Conservation (phyloP, 192 early-diverging fungal genomes). For the Pilaira anomala region DNA sequence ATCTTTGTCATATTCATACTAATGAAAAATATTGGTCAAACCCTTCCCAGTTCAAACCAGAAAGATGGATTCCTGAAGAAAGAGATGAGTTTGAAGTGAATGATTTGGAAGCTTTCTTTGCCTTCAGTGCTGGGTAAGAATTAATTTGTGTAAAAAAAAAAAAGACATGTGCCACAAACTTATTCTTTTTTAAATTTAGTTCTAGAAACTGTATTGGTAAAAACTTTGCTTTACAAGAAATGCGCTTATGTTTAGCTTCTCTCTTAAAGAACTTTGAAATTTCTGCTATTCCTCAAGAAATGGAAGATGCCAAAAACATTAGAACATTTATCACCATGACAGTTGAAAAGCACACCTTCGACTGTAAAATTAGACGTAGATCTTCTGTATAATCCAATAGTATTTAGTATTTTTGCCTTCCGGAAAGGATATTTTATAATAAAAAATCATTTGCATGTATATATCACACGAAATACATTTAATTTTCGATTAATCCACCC, state of each 20-base stretch:
- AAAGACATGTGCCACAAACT: too few species aligned
- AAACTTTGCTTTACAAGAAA: slow-evolving; percentile 50
- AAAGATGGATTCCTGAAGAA: slow-evolving; percentile 25
- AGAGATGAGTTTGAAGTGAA: slow-evolving; percentile 11
- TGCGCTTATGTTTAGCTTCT: slow-evolving; percentile 45
- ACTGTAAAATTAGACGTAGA: slow-evolving; percentile 11
- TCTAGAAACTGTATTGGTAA: slow-evolving; percentile 52
- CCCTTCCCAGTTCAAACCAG: slow-evolving; percentile 27
- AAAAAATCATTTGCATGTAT: too few species aligned
- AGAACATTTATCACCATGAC: slow-evolving; percentile 29
- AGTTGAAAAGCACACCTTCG: slow-evolving; percentile 16
- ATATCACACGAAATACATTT: too few species aligned
- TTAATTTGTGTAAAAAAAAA: neutral
- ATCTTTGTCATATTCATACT: slow-evolving; percentile 12
- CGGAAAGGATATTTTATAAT: too few species aligned
- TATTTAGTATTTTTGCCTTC: too few species aligned
- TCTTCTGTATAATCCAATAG: neutral
- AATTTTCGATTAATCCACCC: too few species aligned
- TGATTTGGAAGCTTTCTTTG: slow-evolving; percentile 44
- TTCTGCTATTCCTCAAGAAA: slow-evolving; percentile 50
- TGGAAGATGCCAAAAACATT: slow-evolving; percentile 55
- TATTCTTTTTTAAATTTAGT: neutral
- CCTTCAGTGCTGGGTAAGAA: slow-evolving; percentile 45
- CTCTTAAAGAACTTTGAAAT: slow-evolving; percentile 46
- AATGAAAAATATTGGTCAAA: slow-evolving; percentile 24